Evolutionary conservation across 2,329 filamentous ascomycete genomes (phyloP), one percentile per base, ranked within the genome.

Genomic region (Aureobasidium mangrovei): DNA sequence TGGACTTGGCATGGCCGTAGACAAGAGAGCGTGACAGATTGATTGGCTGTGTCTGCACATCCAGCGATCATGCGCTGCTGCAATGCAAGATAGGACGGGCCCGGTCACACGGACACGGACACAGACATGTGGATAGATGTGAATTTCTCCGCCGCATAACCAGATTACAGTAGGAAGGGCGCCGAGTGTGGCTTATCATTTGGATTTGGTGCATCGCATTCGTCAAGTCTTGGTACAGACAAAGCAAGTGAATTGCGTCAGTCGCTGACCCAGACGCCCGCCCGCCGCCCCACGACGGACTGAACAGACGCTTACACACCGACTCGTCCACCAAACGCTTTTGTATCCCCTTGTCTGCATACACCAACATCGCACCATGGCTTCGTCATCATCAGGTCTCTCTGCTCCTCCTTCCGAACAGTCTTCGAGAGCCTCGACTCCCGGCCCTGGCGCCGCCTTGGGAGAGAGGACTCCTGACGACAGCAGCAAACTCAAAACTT

Each of bases 401-500:
- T 53, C 49, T 26, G 40, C 49, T 12, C 39, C 40, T 35, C 24
- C 49, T 24, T 53, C 49, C 12, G 49, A 53, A 32, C 49, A 53
- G 40, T 53, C 49, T 18, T 53, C 49, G 26, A 29, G 49, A 44
- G 49, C 49, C n/a, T 53, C 49, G 24, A 53, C 49, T 29, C 48
- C 49, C 12, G 49, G 40, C 3, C 48, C 48, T 7, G 38, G 38
- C 47, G 47, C 47, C 18, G 64, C 59, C 1, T 27, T 66, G 38
- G 64, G 68, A 32, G 80, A 83, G 65, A 82, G 83, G 69, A 70
- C 74, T 12, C 77, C 78, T 60, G 90, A 88, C 73, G 91, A 97
- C 56, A 83, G 82, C 61, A 91, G 87, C 61, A 95, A 95, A 77
- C 76, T 97, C 65, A 86, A 83, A 72, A 94, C 88, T 1, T 95